Evolutionary conservation across 75 land plant species (phyloP).

Genomic region (Pinus tabuliformis): DNA sequence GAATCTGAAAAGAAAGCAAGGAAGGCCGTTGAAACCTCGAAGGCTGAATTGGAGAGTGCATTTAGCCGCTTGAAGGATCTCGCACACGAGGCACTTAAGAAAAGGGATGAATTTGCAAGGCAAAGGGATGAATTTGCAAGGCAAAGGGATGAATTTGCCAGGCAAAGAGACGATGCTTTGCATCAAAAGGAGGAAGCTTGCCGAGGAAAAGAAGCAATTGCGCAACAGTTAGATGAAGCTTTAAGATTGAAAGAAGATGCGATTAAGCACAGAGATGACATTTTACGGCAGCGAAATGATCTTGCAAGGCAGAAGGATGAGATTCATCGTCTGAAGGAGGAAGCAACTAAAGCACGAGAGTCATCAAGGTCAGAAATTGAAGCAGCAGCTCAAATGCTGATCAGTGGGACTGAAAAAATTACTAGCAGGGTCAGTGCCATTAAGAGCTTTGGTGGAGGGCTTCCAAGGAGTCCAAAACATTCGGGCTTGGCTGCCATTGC

Average conservation of each 20-base stretch:
- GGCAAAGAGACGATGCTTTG: conserved; percentile 47
- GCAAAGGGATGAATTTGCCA: conserved; percentile 44
- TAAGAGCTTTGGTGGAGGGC: conserved; percentile 62
- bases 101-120: conserved; percentile 57
- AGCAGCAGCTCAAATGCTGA: conserved; percentile 59
- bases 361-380: conserved; percentile 59
- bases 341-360: conserved; percentile 49
- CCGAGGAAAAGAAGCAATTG: conserved; percentile 32
- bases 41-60: conserved; percentile 39
- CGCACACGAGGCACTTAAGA: conserved; percentile 71
- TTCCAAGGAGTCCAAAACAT: conserved; percentile 73
- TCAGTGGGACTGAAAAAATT: conserved; percentile 70
- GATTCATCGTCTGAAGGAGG: conserved; percentile 41
- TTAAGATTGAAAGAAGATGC: conserved; percentile 32
- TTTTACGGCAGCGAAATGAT: conserved; percentile 40
- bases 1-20: conserved; percentile 66
- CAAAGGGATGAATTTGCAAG: conserved; percentile 48
- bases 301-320: conserved; percentile 48
- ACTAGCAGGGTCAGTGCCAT: conserved; percentile 49
- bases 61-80: conserved; percentile 61
- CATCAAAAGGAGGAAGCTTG: conserved; percentile 48
- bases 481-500: conserved; percentile 81
- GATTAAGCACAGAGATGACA: conserved; percentile 33
- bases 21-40: conserved; percentile 52
- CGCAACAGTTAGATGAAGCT: conserved; percentile 17